phyloP scores from a whole-genome alignment of 139 green algal species.

The Monoraphidium neglectum region DNA sequence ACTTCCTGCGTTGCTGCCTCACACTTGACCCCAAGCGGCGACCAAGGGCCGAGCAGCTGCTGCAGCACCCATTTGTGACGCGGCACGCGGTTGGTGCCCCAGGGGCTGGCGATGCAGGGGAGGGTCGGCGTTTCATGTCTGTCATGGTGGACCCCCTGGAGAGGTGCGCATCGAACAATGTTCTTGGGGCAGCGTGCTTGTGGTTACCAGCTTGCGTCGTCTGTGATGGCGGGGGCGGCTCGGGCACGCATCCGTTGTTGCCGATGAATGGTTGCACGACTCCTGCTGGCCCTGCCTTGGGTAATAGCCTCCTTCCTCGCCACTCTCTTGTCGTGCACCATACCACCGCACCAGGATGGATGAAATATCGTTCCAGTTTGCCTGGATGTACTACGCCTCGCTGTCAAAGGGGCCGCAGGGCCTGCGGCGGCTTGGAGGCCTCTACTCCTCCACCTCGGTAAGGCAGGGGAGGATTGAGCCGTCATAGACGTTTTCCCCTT shows the following conservation, averaged over 20 bases:
- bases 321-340: background rate
- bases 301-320: background rate
- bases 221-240: background rate
- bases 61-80: constrained; percentile 74
- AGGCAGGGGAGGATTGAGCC: background rate
- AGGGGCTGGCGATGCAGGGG: background rate
- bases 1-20: constrained; percentile 82
- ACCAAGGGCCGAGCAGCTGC: constrained; percentile 64
- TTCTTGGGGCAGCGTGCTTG: background rate
- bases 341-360: constrained; percentile 56
- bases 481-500: background rate
- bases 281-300: background rate
- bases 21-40: constrained; percentile 71
- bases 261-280: background rate
- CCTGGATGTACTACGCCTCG: constrained; percentile 65
- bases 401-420: constrained; percentile 37
- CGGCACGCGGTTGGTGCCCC: background rate
- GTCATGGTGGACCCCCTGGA: constrained; percentile 12
- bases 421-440: constrained; percentile 45
- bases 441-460: constrained; percentile 53
- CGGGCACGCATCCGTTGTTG: background rate
- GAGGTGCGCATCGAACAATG: too few species aligned
- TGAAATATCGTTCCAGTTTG: constrained; percentile 67
- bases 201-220: background rate
- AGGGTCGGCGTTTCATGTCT: background rate